These are phyloP conservation scores for Raphanus hybrid DNA, from an alignment of 441 rosid species.

Conservation along the genomic window DNA sequence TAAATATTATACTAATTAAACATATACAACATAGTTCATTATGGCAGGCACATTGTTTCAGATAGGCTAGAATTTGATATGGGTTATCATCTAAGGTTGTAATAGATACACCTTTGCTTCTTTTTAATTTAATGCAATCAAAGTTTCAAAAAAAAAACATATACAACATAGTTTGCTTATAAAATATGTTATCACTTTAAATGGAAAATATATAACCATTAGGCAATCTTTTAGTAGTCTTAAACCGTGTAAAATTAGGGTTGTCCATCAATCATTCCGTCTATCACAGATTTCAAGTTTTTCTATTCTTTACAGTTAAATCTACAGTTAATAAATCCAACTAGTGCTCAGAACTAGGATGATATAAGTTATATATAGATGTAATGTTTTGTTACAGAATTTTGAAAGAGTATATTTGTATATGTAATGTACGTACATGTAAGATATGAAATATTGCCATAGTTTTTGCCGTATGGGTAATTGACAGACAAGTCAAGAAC, in stretches of 20 bases:
- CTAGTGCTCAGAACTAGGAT: neutral
- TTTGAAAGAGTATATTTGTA: neutral
- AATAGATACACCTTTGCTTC: no score
- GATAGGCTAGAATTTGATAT: no score
- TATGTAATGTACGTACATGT: neutral
- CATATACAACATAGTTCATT: no score
- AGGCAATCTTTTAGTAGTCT: neutral
- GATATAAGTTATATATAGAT: neutral
- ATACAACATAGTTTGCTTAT: no score
- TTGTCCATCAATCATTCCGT: neutral
- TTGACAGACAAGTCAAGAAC: no score
- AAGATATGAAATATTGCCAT: neutral
- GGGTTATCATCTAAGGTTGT: no score
- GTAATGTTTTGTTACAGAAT: neutral
- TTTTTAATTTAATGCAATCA: no score
- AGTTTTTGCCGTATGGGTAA: no score
- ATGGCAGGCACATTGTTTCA: no score
- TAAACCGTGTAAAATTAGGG: neutral
- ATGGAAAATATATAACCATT: constrained; percentile 9
- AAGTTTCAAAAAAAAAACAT: no score
- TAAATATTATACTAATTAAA: neutral
- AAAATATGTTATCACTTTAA: neutral
- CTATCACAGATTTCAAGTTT: neutral
- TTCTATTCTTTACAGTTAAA: neutral
- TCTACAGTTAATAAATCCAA: neutral